These are phyloP conservation scores for Claviceps africana DNA, from an alignment of 2,329 filamentous ascomycete genomes.

Conservation along the genomic window DNA sequence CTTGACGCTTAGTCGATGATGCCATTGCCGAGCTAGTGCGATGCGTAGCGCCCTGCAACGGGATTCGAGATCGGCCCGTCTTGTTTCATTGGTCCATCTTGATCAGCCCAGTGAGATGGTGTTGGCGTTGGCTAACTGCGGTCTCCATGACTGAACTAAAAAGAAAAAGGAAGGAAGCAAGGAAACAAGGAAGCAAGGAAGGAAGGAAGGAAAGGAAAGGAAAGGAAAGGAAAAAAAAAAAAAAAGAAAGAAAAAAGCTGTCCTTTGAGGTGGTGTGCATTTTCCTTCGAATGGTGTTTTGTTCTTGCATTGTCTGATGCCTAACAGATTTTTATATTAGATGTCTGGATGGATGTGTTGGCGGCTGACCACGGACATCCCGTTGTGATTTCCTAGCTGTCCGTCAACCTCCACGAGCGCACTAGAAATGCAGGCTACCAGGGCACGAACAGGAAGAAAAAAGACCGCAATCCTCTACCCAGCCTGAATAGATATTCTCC, in stretches of 20 bases:
- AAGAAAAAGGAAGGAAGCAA: no score
- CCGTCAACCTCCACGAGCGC: neutral
- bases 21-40: conserved; percentile 14
- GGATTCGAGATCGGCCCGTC: conserved; percentile 16
- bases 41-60: conserved; percentile 19
- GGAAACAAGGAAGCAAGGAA: no score
- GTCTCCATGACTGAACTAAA: neutral
- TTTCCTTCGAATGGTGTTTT: no score
- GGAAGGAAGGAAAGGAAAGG: no score
- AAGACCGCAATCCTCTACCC: neutral
- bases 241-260: neutral
- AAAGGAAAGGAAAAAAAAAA: neutral
- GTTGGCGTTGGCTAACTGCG: neutral
- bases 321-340: no score
- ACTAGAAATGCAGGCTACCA: neutral
- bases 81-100: neutral
- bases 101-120: neutral
- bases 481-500: neutral
- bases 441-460: neutral
- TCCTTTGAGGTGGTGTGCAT: neutral
- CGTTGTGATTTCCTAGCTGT: neutral
- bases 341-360: neutral
- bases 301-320: no score
- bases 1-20: conserved; percentile 11
- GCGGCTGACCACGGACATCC: neutral